phyloP scores from a whole-genome alignment of 2,329 filamentous ascomycete species.

The Peltaster fructicola region DNA sequence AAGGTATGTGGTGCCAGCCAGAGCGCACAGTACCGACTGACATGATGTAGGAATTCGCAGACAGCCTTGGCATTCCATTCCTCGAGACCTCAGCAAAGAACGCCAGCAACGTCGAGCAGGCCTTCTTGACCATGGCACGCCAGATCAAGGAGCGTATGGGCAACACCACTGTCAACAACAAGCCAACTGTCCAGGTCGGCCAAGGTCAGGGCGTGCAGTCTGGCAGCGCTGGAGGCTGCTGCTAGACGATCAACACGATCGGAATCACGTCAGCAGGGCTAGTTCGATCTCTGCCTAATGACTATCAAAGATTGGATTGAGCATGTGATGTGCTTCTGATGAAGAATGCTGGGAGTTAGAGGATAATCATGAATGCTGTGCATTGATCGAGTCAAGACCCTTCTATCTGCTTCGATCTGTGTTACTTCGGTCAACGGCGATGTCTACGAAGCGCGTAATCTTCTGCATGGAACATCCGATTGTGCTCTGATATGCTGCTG shows the following conservation, averaged over 20 bases:
- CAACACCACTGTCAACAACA: conserved; percentile 92
- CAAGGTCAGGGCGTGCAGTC: conserved; percentile 87
- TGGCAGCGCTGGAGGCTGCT: conserved; percentile 73
- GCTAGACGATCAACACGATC: conserved; percentile 40
- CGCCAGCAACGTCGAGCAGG: conserved; percentile 97
- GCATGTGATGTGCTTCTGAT: too few relatives aligned
- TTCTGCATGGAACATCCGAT: too few relatives aligned
- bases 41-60: conserved; percentile 72
- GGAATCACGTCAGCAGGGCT: conserved; percentile 3
- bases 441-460: too few relatives aligned
- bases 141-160: conserved; percentile 99
- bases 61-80: conserved; percentile 97
- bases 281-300: too few relatives aligned
- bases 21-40: conserved; percentile 6
- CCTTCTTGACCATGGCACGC: conserved; percentile 98
- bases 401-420: too few relatives aligned
- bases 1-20: conserved; percentile 51
- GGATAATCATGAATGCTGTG: too few relatives aligned
- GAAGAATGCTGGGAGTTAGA: too few relatives aligned
- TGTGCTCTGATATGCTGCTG: too few relatives aligned
- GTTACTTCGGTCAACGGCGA: too few relatives aligned
- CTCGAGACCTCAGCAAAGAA: conserved; percentile 99
- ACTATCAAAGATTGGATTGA: too few relatives aligned
- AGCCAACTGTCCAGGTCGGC: conserved; percentile 91
- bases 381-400: too few relatives aligned